These are phyloP conservation scores for Metschnikowia lunata DNA, from an alignment of 805 yeast species.

Conservation along the genomic window DNA sequence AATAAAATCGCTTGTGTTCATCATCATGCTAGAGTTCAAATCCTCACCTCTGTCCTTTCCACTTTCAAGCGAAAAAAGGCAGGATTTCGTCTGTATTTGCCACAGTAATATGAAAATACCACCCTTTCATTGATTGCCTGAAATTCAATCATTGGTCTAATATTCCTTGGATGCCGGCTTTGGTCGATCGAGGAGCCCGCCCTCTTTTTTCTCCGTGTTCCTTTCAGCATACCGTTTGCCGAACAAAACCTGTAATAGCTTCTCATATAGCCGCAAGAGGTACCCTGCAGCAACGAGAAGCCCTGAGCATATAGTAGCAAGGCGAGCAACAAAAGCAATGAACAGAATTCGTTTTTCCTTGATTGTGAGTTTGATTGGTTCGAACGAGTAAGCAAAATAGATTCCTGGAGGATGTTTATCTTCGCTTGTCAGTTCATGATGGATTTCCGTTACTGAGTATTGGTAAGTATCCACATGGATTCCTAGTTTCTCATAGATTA, in stretches of 20 bases:
- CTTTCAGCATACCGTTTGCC: conserved; percentile 54
- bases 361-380: conserved; percentile 70
- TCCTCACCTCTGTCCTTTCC: no score
- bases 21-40: no score
- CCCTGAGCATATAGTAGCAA: conserved; percentile 83
- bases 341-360: conserved; percentile 74
- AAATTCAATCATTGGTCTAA: neutral
- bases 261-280: conserved; percentile 55
- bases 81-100: no score
- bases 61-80: no score
- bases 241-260: conserved; percentile 43
- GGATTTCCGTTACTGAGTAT: conserved; percentile 64
- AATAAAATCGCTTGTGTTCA: no score
- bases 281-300: conserved; percentile 66
- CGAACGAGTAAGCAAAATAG: conserved; percentile 80
- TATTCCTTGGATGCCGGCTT: conserved; percentile 7
- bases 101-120: no score
- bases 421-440: conserved; percentile 19
- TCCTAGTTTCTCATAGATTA: conserved; percentile 68
- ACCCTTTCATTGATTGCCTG: no score
- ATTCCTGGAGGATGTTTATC: conserved; percentile 60
- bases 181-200: conserved; percentile 26
- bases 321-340: conserved; percentile 67
- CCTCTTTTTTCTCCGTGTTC: conserved; percentile 43
- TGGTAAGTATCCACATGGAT: conserved; percentile 75